phyloP scores from a whole-genome alignment of 2,329 filamentous ascomycete species.

The Verticillium nonalfalfae region DNA sequence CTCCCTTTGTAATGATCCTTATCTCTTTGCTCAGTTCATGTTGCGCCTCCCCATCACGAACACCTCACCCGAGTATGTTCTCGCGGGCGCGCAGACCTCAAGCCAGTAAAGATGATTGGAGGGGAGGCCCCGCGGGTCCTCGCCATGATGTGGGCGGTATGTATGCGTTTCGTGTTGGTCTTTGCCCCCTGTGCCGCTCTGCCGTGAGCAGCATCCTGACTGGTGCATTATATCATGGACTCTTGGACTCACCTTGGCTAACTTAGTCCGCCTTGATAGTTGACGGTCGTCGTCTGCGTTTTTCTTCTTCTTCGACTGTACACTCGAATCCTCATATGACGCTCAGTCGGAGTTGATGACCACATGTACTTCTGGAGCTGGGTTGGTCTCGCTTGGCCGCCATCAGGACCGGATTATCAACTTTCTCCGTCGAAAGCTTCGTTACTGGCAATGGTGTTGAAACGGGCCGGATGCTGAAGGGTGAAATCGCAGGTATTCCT shows the following conservation, averaged over 20 bases:
- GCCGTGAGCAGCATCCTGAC: not conserved
- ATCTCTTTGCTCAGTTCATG: not conserved
- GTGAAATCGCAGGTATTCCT: constrained; percentile 20
- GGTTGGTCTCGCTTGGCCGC: not conserved
- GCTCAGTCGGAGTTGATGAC: not conserved
- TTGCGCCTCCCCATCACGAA: not conserved
- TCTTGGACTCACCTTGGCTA: not conserved
- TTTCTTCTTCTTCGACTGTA: not conserved
- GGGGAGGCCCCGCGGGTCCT: not conserved
- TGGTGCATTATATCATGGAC: not conserved
- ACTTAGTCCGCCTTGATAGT: not conserved
- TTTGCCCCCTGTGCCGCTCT: not conserved
- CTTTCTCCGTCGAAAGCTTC: too few relatives aligned
- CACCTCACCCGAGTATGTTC: not conserved
- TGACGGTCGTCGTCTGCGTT: not conserved
- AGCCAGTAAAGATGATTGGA: constrained; percentile 1
- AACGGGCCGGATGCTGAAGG: too few relatives aligned
- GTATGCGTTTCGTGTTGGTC: not conserved
- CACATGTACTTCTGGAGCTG: not conserved
- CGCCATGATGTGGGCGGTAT: not conserved
- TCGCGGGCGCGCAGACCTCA: not conserved
- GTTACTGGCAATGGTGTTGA: too few relatives aligned
- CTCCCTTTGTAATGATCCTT: not conserved
- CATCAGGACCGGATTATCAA: not conserved
- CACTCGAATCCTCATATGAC: not conserved